Evolutionary conservation across 768 basidiomycete genomes (phyloP), one percentile per base, ranked within the genome.

Genomic region (Tricholoma furcatifolium): DNA sequence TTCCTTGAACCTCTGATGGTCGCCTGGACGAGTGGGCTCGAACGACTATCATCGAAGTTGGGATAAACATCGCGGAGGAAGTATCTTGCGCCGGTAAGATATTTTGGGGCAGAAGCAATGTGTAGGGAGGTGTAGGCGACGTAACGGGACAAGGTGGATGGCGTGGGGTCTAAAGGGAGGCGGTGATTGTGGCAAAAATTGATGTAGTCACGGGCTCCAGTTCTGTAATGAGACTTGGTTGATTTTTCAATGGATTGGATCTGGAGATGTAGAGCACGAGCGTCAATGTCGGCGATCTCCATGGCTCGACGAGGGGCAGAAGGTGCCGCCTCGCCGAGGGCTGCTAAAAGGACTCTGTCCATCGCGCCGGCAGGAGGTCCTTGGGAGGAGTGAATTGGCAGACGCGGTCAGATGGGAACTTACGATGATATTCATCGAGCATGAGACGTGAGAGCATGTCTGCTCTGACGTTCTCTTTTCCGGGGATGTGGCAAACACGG

Each of bases 1-100:
- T 59, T 61, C 36, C 45, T 58, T 2, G 59, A 56, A 30, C 61
- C 63, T 6, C 56, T 31, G 31, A 61, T 60, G n/a, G n/a, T n/a
- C n/a, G n/a, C n/a, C n/a, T n/a, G n/a, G n/a, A n/a, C n/a, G n/a
- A n/a, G n/a, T n/a, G 60, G 49, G 38, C 53, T 38, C 2, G 41
- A 39, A 0, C 56, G 50, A 32, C 47, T 56, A 4, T 41, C 32
- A 34, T 58, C 54, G 30, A 60, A 64, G 14, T 61, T 51, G 14
- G 63, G 61, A 41, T 56, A 63, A 14, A 65, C 18, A 17, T 62
- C 48, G 8, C 51, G 51, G 35, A 66, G 44, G 62, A 53, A 1
- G 64, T n/a, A n/a, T n/a, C n/a, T n/a, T n/a, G n/a, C n/a, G n/a
- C n/a, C n/a, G n/a, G n/a, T n/a, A n/a, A n/a, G 51, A 53, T 66